Base-by-base conservation (phyloP, 192 early-diverging fungal species). In the Dissophora ornata region DNA sequence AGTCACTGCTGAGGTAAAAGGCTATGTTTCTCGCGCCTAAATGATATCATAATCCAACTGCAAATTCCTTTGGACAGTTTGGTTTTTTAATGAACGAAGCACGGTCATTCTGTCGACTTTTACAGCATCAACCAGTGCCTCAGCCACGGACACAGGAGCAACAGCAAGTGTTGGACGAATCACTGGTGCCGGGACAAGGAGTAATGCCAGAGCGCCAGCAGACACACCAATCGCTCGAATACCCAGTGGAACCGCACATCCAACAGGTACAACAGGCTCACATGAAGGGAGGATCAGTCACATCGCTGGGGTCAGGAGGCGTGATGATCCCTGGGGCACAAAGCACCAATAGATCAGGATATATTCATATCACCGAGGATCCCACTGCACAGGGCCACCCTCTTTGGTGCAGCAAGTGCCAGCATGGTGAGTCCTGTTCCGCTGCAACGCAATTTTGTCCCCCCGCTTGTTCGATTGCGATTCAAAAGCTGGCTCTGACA, bases 361-460 rank as follows among this genome's bases (percentile, higher is more conserved):
- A 67, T 56, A 77, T 77, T 28, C 52, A 67, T 26, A 36, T 77
- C 32, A 45, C 50, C 2, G 73, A 77, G 47, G 73, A 77, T 42
- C 73, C 73, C 11, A 48, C 73, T n/a, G 42, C 58, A 42, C 64
- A 67, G 53, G 44, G 64, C 18, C 63, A 67, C n/a, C 64, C 73
- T 3, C 32, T 77, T 4, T 77, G 73, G 73, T 77, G 73, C 29
- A 67, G 58, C 25, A 77, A 77, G 42, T 77, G 73, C 41, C 64
- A 67, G 36, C 73, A 77, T 62, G 59, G 73, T 77, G 67, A 45
- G 63, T 2, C 3, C 3, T 55, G 5, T 32, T 29, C 7, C 10
- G 29, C 10, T 30, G 50, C 2, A 18, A 21, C 50, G 26, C 21
- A 28, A 4, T 10, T 4, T 10, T 47, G 21, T n/a, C n/a, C n/a